These are phyloP conservation scores for Calonectria hawksworthii DNA, from an alignment of 2,329 filamentous ascomycete species.

Conservation along the genomic window DNA sequence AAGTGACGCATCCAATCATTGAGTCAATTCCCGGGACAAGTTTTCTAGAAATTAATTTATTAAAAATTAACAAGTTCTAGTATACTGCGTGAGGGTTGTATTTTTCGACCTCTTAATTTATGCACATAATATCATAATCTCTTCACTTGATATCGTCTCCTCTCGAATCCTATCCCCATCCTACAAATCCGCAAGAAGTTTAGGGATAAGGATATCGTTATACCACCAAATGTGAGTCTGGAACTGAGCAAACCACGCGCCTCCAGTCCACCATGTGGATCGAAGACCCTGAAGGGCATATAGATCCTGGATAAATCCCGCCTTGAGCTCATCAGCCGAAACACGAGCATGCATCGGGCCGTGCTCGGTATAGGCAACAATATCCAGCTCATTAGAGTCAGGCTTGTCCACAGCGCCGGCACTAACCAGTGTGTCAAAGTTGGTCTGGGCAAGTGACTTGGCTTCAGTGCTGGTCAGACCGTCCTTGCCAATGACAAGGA, in stretches of 20 bases:
- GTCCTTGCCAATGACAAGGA: slow-evolving; percentile 47
- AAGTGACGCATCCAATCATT: not conserved
- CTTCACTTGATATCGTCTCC: not conserved
- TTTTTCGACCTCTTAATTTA: not conserved
- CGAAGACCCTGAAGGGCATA: slow-evolving; percentile 58
- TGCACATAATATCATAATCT: not conserved
- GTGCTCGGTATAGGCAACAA: slow-evolving; percentile 53
- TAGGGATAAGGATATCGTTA: slow-evolving; percentile 45
- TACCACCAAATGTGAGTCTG: slow-evolving; percentile 52
- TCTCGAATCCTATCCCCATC: not conserved
- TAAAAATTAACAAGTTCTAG: not conserved
- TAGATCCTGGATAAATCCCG: slow-evolving; percentile 57
- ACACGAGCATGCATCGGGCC: slow-evolving; percentile 54
- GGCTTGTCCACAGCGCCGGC: slow-evolving; percentile 42
- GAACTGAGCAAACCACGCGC: slow-evolving; percentile 52
- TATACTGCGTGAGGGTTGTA: not conserved
- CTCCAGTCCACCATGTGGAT: slow-evolving; percentile 62
- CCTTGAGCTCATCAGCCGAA: slow-evolving; percentile 49
- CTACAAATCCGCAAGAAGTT: slow-evolving; percentile 29
- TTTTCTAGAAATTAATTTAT: not conserved
- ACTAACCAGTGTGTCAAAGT: slow-evolving; percentile 47
- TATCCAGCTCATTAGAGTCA: slow-evolving; percentile 44
- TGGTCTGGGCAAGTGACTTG: slow-evolving; percentile 42
- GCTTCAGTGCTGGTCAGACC: slow-evolving; percentile 37
- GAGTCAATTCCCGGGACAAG: not conserved